Percentiles rank a stretch among this genome's conserved stretches.
These are phyloP conservation scores for Petunia secreta DNA, from an alignment of 257 asterid species.

Conservation along the genomic window DNA sequence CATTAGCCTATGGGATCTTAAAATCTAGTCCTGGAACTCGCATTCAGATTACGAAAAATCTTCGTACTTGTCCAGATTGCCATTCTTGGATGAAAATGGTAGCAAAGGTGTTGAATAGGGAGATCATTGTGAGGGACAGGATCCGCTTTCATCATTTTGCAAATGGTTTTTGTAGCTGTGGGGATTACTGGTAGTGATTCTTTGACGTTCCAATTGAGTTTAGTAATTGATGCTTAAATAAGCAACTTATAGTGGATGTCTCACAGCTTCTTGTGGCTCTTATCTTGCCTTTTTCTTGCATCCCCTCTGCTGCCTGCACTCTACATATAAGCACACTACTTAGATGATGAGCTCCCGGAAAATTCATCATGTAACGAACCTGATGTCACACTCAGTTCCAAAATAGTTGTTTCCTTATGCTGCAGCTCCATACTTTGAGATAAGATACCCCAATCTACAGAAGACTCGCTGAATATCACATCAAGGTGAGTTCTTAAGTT, in stretches of 20 bases:
- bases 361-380: neutral
- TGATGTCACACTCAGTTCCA: neutral
- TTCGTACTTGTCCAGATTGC: constrained; percentile 80
- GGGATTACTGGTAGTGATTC: constrained; percentile 70
- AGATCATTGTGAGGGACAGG: constrained; percentile 72
- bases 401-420: neutral
- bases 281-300: constrained; percentile 17
- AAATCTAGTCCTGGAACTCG: constrained; percentile 72
- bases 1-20: constrained; percentile 66
- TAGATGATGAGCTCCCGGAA: neutral
- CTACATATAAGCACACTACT: neutral
- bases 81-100: constrained; percentile 76
- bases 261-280: constrained; percentile 14
- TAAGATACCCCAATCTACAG: neutral
- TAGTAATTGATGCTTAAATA: neutral
- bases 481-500: neutral
- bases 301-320: neutral
- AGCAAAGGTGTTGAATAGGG: constrained; percentile 64
- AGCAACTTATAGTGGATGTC: neutral
- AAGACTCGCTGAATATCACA: neutral
- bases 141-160: constrained; percentile 76
- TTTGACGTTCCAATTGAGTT: constrained; percentile 2
- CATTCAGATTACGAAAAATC: constrained; percentile 62
- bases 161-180: constrained; percentile 65
- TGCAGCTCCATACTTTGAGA: neutral